Evolutionary conservation across 2,329 filamentous ascomycete species (phyloP).

Genomic region (Colletotrichum eleusines): DNA sequence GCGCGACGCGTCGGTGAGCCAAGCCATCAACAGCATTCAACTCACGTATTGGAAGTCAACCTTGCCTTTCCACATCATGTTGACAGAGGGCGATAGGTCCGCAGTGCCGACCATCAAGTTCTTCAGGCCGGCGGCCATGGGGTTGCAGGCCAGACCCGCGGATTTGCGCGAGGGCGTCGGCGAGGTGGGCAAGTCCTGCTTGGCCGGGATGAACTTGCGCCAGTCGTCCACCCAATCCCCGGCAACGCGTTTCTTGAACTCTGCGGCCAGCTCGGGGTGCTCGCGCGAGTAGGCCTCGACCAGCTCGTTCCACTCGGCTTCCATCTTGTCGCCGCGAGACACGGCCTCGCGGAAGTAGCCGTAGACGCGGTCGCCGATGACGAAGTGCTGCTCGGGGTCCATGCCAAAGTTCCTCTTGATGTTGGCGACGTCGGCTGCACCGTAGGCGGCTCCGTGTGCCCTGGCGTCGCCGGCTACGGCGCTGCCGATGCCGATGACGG

Average conservation of each 20-base stretch:
- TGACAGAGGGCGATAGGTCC: constrained; percentile 64
- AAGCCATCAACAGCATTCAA: neutral
- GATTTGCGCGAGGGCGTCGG: constrained; percentile 64
- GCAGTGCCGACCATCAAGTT: constrained; percentile 67
- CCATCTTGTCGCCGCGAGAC: constrained; percentile 57
- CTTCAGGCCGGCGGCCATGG: constrained; percentile 60
- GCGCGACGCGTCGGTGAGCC: neutral
- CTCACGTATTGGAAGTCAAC: constrained; percentile 59
- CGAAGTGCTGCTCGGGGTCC: constrained; percentile 52
- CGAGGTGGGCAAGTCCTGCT: constrained; percentile 57
- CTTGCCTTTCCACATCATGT: constrained; percentile 67
- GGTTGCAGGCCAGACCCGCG: constrained; percentile 62
- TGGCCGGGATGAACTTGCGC: constrained; percentile 61
- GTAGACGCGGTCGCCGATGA: constrained; percentile 59
- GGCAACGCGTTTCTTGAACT: constrained; percentile 61
- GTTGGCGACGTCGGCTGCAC: constrained; percentile 61
- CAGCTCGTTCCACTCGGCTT: constrained; percentile 60
- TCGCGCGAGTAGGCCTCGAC: constrained; percentile 57
- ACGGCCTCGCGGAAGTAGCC: constrained; percentile 62
- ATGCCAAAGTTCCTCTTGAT: constrained; percentile 52
- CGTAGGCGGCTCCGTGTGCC: constrained; percentile 70
- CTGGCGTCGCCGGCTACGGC: constrained; percentile 62
- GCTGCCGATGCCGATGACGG: constrained; percentile 67
- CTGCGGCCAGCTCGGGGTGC: constrained; percentile 62
- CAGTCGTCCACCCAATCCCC: constrained; percentile 63